Base-by-base conservation (phyloP, 2,329 filamentous ascomycete species). In the Sporothrix brunneoviolacea region DNA sequence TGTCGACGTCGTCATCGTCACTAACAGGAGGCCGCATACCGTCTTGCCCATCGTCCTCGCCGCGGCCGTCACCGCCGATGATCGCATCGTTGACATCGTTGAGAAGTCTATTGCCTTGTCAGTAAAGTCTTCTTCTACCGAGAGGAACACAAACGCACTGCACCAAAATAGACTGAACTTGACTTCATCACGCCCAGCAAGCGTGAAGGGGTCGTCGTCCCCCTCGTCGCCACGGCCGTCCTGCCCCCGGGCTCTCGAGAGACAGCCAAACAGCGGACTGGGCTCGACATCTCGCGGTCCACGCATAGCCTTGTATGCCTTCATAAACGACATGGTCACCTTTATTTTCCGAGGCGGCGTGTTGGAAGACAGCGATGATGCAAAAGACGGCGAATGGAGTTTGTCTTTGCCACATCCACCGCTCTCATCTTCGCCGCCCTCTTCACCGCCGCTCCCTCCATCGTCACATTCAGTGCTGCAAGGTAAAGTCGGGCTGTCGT, bases 301-400 rank as follows among this genome's bases (percentile, higher is more conserved):
- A 16, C 62, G 62, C 63, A 69, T 64, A 13, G 62, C 60, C 8
- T 56, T 57, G 50, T 68, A 69, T 1, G 65, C 62, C 44, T 60
- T 56, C 36, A 68, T 50, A 33, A 57, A 55, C 2, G 55, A 19
- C 46, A 50, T 48, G 2, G 55, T 57, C 18, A 54, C 48, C 28
- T 52, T 53, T 22, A 54, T 51, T 36, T 30, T 51, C 5, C 33
- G 28, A 8, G 45, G 4, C n/a, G 32, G 9, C 3, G 24, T 10
- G 27, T 30, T 39, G 4, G 36, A 36, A 4, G 32, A 21, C 15
- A 16, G 32, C 2, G 27, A 4, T 12, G 35, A 37, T 28, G 24
- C 16, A 13, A 24, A 15, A 10, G 16, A 16, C 15, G 13, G 8
- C 15, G 45, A 18, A 9, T 18, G 22, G 5, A 27, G 32, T 33